Conservation (phyloP, 2,329 filamentous ascomycete genomes). For the Botryosphaeria dothidea region DNA sequence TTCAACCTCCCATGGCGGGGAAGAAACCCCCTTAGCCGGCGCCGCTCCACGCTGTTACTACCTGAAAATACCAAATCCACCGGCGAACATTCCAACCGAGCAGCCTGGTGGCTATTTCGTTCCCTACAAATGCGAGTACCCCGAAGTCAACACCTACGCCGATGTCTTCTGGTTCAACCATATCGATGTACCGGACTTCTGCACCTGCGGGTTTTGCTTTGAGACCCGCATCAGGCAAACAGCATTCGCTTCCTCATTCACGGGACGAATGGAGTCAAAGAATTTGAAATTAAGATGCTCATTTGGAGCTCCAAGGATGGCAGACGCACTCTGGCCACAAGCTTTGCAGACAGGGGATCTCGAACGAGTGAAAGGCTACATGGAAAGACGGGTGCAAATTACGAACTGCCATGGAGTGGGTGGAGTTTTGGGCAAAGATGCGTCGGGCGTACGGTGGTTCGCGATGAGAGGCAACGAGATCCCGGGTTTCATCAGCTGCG, state of each 20-base stretch:
- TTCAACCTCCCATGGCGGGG: not conserved
- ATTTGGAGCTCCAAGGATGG: not conserved
- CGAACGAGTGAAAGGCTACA: not conserved
- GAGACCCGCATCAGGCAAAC: not conserved
- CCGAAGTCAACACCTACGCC: not conserved
- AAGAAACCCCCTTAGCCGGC: not conserved
- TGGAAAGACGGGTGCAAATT: not conserved
- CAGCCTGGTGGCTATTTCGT: not conserved
- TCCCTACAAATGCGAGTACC: not conserved
- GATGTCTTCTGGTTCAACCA: slow-evolving; percentile 1
- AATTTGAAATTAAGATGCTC: not conserved
- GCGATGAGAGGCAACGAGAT: not conserved
- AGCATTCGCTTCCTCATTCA: not conserved
- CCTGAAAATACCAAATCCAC: not conserved
- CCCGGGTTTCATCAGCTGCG: not conserved
- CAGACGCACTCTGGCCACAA: not conserved
- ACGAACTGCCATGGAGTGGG: not conserved
- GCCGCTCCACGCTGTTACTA: not conserved
- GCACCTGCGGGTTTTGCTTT: not conserved
- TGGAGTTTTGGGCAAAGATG: not conserved
- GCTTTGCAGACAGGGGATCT: not conserved
- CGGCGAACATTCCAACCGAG: not conserved
- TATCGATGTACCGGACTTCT: not conserved
- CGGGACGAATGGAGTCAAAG: not conserved
- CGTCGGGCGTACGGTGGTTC: not conserved